phyloP scores from a whole-genome alignment of 805 yeast genomes.

The Ogataea thermomethanolica region DNA sequence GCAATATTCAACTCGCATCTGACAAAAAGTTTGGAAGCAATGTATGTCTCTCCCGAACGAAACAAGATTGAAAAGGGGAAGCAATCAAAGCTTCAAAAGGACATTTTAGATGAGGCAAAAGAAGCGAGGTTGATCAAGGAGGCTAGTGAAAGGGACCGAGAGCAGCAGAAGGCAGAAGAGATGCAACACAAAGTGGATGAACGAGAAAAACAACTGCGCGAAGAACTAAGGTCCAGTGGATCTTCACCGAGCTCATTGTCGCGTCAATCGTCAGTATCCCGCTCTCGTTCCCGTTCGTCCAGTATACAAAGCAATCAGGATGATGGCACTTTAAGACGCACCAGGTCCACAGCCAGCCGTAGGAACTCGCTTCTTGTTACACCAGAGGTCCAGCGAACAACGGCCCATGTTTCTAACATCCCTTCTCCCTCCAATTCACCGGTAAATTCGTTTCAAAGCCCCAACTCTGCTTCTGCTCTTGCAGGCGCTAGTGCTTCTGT shows the following conservation, averaged over 20 bases:
- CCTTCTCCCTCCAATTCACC: constrained; percentile 3
- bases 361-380: constrained; percentile 15
- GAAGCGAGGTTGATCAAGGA: constrained; percentile 24
- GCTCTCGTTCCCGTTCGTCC: constrained; percentile 22
- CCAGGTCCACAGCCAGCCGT: constrained; percentile 8
- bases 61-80: constrained; percentile 24
- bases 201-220: constrained; percentile 21
- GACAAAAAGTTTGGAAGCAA: constrained; percentile 20
- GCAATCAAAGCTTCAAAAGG: constrained; percentile 25
- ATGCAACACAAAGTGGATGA: constrained; percentile 20
- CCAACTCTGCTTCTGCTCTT: constrained; percentile 14
- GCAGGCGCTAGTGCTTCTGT: constrained; percentile 29
- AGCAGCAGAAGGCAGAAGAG: constrained; percentile 12
- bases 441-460: constrained; percentile 16
- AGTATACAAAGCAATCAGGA: constrained; percentile 6
- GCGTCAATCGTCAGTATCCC: constrained; percentile 12
- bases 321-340: constrained; percentile 7
- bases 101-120: constrained; percentile 24
- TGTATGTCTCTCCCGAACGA: constrained; percentile 26
- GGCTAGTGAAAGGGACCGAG: constrained; percentile 19
- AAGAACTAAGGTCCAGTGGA: constrained; percentile 16
- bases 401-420: constrained; percentile 1
- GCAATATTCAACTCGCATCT: constrained; percentile 9
- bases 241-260: constrained; percentile 16
- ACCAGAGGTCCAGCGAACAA: constrained; percentile 16